Percentiles rank a stretch among this genome's conserved stretches.
These are phyloP conservation scores for Microcyclospora tardicrescens DNA, from an alignment of 2,329 filamentous ascomycete genomes.

Conservation along the genomic window DNA sequence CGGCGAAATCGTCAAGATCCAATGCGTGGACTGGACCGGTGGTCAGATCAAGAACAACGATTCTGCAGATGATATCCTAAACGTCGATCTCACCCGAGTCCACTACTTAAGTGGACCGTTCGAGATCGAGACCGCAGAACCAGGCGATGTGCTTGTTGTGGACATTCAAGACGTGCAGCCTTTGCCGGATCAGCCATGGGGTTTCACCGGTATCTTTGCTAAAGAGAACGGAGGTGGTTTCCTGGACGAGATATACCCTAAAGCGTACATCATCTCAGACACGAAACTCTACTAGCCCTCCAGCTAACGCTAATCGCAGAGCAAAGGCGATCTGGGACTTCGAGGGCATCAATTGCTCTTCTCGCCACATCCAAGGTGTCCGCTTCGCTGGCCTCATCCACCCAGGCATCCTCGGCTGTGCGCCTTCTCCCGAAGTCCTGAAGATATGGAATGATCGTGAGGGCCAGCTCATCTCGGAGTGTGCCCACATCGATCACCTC, in stretches of 20 bases:
- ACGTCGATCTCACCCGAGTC: conserved; percentile 70
- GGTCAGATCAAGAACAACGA: conserved; percentile 86
- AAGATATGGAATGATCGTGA: conserved; percentile 76
- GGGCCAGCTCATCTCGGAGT: conserved; percentile 59
- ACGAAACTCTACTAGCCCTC: not conserved
- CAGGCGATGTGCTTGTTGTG: conserved; percentile 72
- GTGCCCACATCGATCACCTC: conserved; percentile 41
- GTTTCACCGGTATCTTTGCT: conserved; percentile 74
- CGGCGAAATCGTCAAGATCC: conserved; percentile 82
- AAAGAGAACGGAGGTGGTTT: conserved; percentile 78
- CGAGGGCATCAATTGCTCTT: conserved; percentile 68
- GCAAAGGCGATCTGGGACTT: conserved; percentile 68
- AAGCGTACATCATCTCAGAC: conserved; percentile 43
- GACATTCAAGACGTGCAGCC: conserved; percentile 93
- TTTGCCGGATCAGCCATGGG: conserved; percentile 74
- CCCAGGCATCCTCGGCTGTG: conserved; percentile 81
- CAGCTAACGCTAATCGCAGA: conserved; percentile 27
- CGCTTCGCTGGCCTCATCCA: conserved; percentile 79
- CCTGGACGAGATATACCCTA: conserved; percentile 73
- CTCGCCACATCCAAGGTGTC: conserved; percentile 74
- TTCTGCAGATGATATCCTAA: conserved; percentile 72
- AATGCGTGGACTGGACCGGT: conserved; percentile 65
- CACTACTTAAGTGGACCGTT: conserved; percentile 88
- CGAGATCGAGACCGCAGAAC: conserved; percentile 69
- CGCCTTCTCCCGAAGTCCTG: conserved; percentile 65